phyloP scores from a whole-genome alignment of 192 early-diverging fungal species.

The Dissophora globulifera region DNA sequence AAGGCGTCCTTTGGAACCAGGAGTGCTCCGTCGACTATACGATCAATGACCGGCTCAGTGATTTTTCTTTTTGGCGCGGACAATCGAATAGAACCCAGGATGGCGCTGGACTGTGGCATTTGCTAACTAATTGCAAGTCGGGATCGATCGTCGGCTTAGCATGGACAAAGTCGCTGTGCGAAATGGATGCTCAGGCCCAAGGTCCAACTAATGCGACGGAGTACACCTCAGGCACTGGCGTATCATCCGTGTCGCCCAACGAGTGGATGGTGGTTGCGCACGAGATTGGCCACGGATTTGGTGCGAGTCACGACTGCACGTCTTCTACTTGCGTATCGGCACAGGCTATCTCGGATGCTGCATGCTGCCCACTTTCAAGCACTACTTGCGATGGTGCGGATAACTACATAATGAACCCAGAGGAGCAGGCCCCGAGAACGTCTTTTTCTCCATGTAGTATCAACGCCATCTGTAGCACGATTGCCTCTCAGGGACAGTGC shows the following conservation, averaged over 20 bases:
- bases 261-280: conserved; percentile 97
- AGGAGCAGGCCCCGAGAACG: conserved; percentile 66
- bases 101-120: conserved; percentile 87
- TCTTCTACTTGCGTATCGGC: conserved; percentile 66
- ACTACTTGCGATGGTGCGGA: conserved; percentile 69
- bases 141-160: conserved; percentile 77
- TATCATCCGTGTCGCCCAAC: conserved; percentile 80
- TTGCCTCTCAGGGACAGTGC: conserved; percentile 8
- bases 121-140: conserved; percentile 81
- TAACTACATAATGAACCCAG: conserved; percentile 79
- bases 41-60: conserved; percentile 79
- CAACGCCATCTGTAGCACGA: conserved; percentile 30
- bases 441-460: conserved; percentile 65
- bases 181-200: conserved; percentile 58
- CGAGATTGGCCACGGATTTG: conserved; percentile 89
- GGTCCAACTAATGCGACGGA: conserved; percentile 1
- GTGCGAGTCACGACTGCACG: conserved; percentile 88
- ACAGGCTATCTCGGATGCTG: conserved; percentile 26
- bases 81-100: conserved; percentile 58
- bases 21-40: conserved; percentile 74
- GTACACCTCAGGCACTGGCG: conserved; percentile 84
- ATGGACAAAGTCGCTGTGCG: conserved; percentile 82
- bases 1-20: conserved; percentile 73
- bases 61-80: conserved; percentile 91
- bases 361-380: conserved; percentile 77